Evolutionary conservation across 1,284 basidiomycete species (phyloP), one percentile per base, ranked within the genome.

Genomic region (Fomitopsis pinicola): DNA sequence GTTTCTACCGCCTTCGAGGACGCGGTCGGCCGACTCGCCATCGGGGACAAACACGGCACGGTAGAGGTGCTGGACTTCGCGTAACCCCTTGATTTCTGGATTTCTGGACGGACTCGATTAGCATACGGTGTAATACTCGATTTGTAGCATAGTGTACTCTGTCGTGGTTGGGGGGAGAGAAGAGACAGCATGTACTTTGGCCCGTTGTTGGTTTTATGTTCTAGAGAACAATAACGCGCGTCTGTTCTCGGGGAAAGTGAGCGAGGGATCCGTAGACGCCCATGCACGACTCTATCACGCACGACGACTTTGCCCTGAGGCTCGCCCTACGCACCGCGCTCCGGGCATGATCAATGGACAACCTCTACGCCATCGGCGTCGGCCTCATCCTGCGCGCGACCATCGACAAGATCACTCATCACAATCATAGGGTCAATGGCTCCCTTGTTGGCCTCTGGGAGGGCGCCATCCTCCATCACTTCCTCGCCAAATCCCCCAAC

Each of bases 381-480:
- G 76, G 76, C 56, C 74, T 77, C 59, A 72, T 69, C 22, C 68
- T 77, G 28, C 75, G 76, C 60, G 67, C 71, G 40, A 64, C 77
- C 55, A 69, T 77, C 62, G 73, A 76, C 66, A 44, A 63, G 36
- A 78, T 82, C 59, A 81, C 80, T 44, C 75, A 80, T 63, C 76
- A 83, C 63, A 82, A 84, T 55, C 66, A 73, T 62, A 72, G 73
- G 59, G 66, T 81, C 57, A 71, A 77, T 62, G 83, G 84, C 15
- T 82, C 83, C 12, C 79, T 91, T 62, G 77, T 91, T 57, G 88
- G 88, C 15, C 73, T 91, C 26, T 91, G 88, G 88, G 89, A 91
- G 73, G 88, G 88, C 50, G 80, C 88, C 26, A 82, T 90, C 46
- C 78, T 89, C 59, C 82, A 84, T 55, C 88, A 90, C 68, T 90